These are phyloP conservation scores for Penstemon eatonii DNA, from an alignment of 257 asterid genomes.

Conservation along the genomic window DNA sequence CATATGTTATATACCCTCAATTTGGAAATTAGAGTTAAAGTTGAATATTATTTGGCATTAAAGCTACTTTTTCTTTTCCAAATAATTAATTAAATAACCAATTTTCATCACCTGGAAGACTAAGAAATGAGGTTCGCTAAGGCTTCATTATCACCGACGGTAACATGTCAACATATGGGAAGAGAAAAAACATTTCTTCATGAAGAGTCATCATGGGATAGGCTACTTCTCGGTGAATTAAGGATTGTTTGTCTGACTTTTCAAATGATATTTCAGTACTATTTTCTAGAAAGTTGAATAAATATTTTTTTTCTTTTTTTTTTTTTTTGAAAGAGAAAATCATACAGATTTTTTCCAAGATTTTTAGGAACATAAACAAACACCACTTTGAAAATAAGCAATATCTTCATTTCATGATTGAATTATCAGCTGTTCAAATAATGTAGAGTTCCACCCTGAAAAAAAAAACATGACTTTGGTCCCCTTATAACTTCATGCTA, in stretches of 20 bases:
- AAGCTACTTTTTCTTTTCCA: neutral
- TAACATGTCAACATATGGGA: conserved; percentile 27
- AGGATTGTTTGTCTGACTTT: too few relatives aligned
- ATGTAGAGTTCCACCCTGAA: neutral
- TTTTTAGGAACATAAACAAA: too few relatives aligned
- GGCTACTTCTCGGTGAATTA: too few relatives aligned
- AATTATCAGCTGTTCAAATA: neutral
- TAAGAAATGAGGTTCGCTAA: neutral
- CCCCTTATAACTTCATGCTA: neutral
- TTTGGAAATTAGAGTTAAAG: conserved; percentile 5
- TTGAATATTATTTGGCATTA: conserved; percentile 25
- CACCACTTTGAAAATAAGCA: too few relatives aligned
- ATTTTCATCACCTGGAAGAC: neutral
- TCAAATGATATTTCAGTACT: too few relatives aligned
- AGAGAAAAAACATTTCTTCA: conserved; percentile 27
- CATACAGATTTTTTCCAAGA: too few relatives aligned
- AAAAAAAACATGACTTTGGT: neutral
- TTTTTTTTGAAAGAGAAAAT: too few relatives aligned
- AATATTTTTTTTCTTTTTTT: too few relatives aligned
- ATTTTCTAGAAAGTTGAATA: too few relatives aligned
- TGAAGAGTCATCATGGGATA: conserved; percentile 12
- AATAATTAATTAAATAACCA: too few relatives aligned
- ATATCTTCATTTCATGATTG: neutral
- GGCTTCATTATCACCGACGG: conserved; percentile 11
- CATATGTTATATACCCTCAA: neutral